Conservation (phyloP, 1,284 basidiomycete species). For the Ustilago tritici region DNA sequence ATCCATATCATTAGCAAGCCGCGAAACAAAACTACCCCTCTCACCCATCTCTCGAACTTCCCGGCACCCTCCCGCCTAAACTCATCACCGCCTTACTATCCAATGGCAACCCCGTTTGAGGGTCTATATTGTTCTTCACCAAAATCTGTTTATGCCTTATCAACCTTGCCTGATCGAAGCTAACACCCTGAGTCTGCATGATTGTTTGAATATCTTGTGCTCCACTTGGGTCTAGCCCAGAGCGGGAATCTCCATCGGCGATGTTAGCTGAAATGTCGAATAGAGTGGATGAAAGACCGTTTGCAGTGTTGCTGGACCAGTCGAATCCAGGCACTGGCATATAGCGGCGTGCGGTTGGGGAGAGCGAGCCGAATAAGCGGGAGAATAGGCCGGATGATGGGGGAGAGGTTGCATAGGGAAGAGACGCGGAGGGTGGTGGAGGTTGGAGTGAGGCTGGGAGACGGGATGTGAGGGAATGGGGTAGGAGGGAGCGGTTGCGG, state of each 20-base stretch:
- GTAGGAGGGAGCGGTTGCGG: constrained; percentile 35
- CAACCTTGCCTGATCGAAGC: constrained; percentile 65
- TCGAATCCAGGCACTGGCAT: constrained; percentile 29
- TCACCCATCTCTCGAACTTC: background rate
- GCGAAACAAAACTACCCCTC: background rate
- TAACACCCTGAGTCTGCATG: constrained; percentile 55
- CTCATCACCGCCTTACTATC: constrained; percentile 65
- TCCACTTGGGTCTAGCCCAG: constrained; percentile 58
- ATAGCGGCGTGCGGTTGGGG: constrained; percentile 11
- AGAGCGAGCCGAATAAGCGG: constrained; percentile 8
- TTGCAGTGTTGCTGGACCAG: constrained; percentile 43
- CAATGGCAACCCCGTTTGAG: constrained; percentile 62
- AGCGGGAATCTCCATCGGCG: constrained; percentile 48
- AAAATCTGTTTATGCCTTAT: constrained; percentile 61
- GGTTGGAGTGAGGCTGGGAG: constrained; percentile 1
- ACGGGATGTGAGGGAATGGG: background rate
- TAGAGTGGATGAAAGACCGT: constrained; percentile 53
- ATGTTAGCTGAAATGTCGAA: constrained; percentile 67
- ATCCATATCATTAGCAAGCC: too few species aligned
- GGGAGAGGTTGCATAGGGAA: background rate
- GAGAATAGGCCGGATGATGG: background rate
- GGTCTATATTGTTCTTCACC: constrained; percentile 61
- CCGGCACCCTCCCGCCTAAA: constrained; percentile 22
- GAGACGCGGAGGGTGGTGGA: background rate
- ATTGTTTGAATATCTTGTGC: constrained; percentile 59